phyloP scores from a whole-genome alignment of 768 basidiomycete species.

The Paxillus involutus region DNA sequence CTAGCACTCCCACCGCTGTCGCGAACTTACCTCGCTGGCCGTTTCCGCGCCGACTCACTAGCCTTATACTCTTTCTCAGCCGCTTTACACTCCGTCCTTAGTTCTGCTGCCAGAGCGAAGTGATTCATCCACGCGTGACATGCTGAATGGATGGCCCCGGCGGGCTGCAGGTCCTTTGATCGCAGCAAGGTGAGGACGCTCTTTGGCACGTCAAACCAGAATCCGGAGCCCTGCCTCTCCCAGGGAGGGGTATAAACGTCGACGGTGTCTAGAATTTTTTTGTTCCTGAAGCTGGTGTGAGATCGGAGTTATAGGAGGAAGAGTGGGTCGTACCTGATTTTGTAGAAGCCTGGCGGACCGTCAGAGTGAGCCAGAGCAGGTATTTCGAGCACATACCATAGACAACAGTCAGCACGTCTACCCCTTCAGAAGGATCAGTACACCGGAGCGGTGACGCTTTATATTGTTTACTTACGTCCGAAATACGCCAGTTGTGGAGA shows the following conservation, averaged over 20 bases:
- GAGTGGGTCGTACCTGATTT: constrained; percentile 52
- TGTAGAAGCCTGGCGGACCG: constrained; percentile 66
- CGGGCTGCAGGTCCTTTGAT: constrained; percentile 57
- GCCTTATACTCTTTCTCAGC: constrained; percentile 70
- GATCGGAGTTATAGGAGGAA: not conserved
- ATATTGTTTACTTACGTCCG: constrained; percentile 53
- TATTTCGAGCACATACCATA: constrained; percentile 53
- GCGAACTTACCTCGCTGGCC: constrained; percentile 48
- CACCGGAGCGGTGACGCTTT: not conserved
- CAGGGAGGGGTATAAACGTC: constrained; percentile 78
- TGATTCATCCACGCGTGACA: constrained; percentile 81
- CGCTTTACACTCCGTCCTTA: constrained; percentile 83
- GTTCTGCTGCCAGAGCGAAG: constrained; percentile 65
- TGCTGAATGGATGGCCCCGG: constrained; percentile 84
- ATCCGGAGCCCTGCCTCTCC: constrained; percentile 69
- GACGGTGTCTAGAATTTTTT: constrained; percentile 70
- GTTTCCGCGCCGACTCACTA: constrained; percentile 52
- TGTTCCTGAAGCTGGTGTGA: constrained; percentile 41
- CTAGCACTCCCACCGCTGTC: not conserved
- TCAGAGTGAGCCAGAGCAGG: not conserved
- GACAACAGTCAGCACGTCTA: constrained; percentile 66
- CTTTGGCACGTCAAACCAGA: constrained; percentile 78
- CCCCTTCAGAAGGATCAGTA: constrained; percentile 37
- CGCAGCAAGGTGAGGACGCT: constrained; percentile 51
- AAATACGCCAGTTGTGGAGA: constrained; percentile 63